Base-by-base conservation (phyloP, 305 asterid species). In the Nicotiana rustica region DNA sequence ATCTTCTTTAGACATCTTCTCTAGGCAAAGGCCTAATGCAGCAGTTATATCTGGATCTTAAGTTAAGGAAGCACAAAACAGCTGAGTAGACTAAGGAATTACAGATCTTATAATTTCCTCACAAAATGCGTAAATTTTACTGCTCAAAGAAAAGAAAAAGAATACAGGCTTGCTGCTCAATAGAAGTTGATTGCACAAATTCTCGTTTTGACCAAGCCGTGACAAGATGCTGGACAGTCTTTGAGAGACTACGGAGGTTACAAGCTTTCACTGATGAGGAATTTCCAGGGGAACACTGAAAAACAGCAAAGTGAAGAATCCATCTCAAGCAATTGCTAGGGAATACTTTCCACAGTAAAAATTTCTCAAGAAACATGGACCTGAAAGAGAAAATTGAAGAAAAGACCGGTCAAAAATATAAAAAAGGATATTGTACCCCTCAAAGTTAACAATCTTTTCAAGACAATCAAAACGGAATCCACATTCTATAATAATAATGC, bases 91-190 rank as follows among this genome's bases (percentile, higher is more conserved):
- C 66, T 76, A 76, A 31, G 17, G 66, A 57, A 52, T 8, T 76
- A 29, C 65, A 29, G 13, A 76, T 52, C 31, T 76, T 36, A 67
- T 29, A 18, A 13, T 44, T 67, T 52, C 59, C 57, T 73, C 44
- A 52, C 33, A 56, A 67, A 33, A 21, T 68, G 12, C 3, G 66
- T 73, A 81, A n/a, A 67, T 52, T 47, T 35, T 75, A 19, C 47
- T 55, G 38, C 82, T 59, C 17, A 78, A 73, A 38, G n/a, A 82
- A 85, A 66, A 35, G 33, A 84, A n/a, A 82, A 86, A 91, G 97
- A 98, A 94, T 96, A 96, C 99, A 95, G 73, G 91, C 92, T 91
- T 96, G 99, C 87, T 92, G 96, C 93, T 95, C 99, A 67, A 92
- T 90, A 85, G 95, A 78, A 79, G 94, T 87, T 79, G 98, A 92